Evolutionary conservation across 768 basidiomycete genomes (phyloP).

Genomic region (Hygrophorus pudorinus): DNA sequence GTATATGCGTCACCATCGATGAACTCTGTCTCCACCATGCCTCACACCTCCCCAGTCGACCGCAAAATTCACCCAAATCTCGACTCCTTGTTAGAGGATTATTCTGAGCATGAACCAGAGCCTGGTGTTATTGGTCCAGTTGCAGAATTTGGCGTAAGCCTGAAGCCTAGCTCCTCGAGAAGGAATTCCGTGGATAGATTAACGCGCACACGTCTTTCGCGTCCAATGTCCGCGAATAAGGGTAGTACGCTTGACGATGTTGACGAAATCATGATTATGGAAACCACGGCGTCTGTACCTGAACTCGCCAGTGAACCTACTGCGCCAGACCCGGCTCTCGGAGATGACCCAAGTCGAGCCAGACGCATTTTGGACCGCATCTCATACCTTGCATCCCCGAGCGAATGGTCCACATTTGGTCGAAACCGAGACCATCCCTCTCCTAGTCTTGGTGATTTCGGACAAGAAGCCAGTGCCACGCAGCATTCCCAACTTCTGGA

Average conservation of each 20-base stretch:
- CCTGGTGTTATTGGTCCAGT: not conserved
- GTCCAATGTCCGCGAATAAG: not conserved
- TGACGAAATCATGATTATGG: not conserved
- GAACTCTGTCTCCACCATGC: not conserved
- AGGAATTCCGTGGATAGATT: constrained; percentile 4
- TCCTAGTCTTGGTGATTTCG: not conserved
- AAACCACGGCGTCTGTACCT: not conserved
- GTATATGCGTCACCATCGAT: not conserved
- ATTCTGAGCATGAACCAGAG: not conserved
- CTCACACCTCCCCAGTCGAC: constrained; percentile 8
- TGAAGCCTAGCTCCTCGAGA: constrained; percentile 2
- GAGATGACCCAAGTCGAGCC: not conserved
- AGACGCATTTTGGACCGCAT: not conserved
- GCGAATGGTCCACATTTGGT: constrained; percentile 8
- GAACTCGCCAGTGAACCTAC: no score
- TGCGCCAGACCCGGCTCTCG: no score
- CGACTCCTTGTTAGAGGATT: constrained; percentile 20
- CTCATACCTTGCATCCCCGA: constrained; percentile 2
- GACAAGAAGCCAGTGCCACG: not conserved
- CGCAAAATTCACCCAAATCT: constrained; percentile 31
- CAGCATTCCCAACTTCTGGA: not conserved
- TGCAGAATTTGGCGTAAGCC: not conserved
- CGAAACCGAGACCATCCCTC: constrained; percentile 1
- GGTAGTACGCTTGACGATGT: not conserved
- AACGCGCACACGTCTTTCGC: not conserved